Base-by-base conservation (phyloP, 306 rosid genomes). In the Delonix regia region DNA sequence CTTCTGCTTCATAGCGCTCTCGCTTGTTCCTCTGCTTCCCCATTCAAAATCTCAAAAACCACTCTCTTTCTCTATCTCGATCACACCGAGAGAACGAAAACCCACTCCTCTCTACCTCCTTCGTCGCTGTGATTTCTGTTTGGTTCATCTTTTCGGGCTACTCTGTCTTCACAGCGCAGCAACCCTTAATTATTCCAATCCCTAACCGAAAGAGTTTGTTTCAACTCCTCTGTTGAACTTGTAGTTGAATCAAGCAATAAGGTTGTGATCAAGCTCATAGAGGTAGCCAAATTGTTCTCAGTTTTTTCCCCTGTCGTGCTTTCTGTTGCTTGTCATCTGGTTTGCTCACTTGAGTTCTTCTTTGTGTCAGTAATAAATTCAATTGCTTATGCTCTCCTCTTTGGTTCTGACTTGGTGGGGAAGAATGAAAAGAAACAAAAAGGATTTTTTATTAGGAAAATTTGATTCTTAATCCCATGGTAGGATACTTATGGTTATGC, bases 141-240 rank as follows among this genome's bases (percentile, higher is more conserved):
- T 28, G 47, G 21, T 52, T 71, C 79, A 52, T 21, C 71, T 19
- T 60, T 64, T 67, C 74, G 48, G 60, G 42, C n/a, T 28, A 6
- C 81, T 45, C n/a, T 36, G 22, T 48, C 70, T 48, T 39, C 68
- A 55, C 27, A n/a, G 27, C 28, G 14, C 38, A 6, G 49, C 60
- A 53, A 19, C 66, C 27, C 21, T 64, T 18, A 77, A 41, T 63
- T 70, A 65, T 15, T 56, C 1, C 67, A 61, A 89, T 74, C 87
- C 90, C 89, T 90, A 85, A 78, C 81, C 24, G 48, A 21, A 73
- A 34, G 74, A 76, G 51, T 77, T 55, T 53, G 36, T 64, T 62
- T 84, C 74, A 38, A 76, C 83, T 76, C 78, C 81, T 34, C 61
- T 62, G 45, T 45, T 77, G 71, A 71, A 60, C 85, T 68, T 33